Percentiles rank a stretch among this genome's conserved stretches.
These are phyloP conservation scores for Oxytropis ochrocephala DNA, from an alignment of 306 rosid species.

Conservation along the genomic window DNA sequence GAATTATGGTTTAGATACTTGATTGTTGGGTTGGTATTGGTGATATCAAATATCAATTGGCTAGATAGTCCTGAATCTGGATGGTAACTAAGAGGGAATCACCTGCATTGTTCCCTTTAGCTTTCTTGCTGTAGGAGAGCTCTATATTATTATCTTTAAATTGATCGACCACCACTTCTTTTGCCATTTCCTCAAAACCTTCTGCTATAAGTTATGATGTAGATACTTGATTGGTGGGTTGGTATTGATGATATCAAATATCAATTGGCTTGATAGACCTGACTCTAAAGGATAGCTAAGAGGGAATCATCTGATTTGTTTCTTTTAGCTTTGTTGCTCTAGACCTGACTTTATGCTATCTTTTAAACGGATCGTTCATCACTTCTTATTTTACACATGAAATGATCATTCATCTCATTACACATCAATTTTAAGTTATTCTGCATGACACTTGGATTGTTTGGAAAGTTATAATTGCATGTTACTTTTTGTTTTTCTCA, in stretches of 20 bases:
- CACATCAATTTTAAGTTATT: neutral
- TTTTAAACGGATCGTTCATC: neutral
- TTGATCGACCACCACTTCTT: no score
- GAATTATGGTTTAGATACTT: neutral
- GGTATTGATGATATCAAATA: neutral
- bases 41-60: neutral
- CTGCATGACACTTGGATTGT: neutral
- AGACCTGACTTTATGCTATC: neutral
- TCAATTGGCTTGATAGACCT: neutral
- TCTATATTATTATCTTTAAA: no score
- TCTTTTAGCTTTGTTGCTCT: neutral
- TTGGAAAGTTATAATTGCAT: neutral
- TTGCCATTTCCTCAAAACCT: neutral
- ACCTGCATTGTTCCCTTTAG: neutral
- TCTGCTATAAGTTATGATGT: neutral
- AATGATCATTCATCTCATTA: neutral
- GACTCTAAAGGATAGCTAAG: neutral
- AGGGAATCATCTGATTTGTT: neutral
- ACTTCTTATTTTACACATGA: neutral
- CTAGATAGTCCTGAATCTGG: neutral
- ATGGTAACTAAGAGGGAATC: neutral
- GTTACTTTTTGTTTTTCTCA: neutral
- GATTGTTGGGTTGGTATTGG: neutral
- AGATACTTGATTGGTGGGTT: neutral
- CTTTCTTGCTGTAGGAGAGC: no score